Percentiles rank a stretch among this genome's conserved stretches.
These are phyloP conservation scores for Candida boidinii DNA, from an alignment of 805 yeast genomes.

Conservation along the genomic window DNA sequence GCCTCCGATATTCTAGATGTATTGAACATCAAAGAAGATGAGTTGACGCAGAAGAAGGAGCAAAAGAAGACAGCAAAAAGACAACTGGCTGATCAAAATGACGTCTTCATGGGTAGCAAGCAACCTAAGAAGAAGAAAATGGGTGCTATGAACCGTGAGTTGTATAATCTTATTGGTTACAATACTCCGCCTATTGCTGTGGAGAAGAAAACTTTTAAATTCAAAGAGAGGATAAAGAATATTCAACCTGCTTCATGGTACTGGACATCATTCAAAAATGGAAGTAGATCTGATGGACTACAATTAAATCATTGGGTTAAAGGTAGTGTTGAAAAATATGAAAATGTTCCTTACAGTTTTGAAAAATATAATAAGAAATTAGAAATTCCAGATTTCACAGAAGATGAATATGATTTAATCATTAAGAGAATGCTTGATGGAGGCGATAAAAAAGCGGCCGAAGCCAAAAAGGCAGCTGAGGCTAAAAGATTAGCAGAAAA, in stretches of 20 bases:
- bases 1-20: constrained; percentile 73
- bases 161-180: constrained; percentile 82
- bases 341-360: constrained; percentile 49
- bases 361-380: constrained; percentile 65
- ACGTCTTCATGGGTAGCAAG: constrained; percentile 12
- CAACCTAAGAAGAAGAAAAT: constrained; percentile 24
- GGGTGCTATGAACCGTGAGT: constrained; percentile 79
- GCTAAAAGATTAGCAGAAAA: neutral
- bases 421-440: constrained; percentile 16
- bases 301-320: constrained; percentile 80
- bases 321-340: constrained; percentile 38
- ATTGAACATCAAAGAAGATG: constrained; percentile 55
- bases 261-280: constrained; percentile 49
- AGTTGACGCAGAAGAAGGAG: constrained; percentile 20
- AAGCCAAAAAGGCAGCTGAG: constrained; percentile 1
- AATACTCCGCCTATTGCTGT: constrained; percentile 80
- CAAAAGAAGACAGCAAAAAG: constrained; percentile 23
- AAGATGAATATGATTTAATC: constrained; percentile 43
- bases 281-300: constrained; percentile 40
- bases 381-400: constrained; percentile 61
- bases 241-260: constrained; percentile 81
- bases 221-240: constrained; percentile 55
- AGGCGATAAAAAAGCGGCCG: constrained; percentile 9
- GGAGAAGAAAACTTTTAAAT: constrained; percentile 37
- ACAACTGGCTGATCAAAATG: constrained; percentile 27